Percentiles rank a stretch among this genome's conserved stretches.
These are phyloP conservation scores for Hemileccinum rubropunctum DNA, from an alignment of 768 basidiomycete genomes.

Conservation along the genomic window DNA sequence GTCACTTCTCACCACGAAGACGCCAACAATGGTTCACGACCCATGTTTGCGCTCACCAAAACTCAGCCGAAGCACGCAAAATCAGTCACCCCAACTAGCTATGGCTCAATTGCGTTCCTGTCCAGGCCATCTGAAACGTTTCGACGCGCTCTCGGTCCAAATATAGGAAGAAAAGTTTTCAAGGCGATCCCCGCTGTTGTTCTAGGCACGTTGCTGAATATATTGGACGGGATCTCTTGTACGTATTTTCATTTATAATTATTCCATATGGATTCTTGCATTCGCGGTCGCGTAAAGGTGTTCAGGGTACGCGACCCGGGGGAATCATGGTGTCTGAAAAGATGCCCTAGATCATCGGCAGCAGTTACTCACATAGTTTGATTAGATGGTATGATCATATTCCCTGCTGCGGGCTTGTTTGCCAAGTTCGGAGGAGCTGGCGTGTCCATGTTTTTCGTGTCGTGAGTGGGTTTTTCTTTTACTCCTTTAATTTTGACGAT, in stretches of 20 bases:
- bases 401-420: conserved; percentile 83
- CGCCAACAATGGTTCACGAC: neutral
- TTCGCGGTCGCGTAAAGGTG: conserved; percentile 7
- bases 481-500: neutral
- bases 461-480: conserved; percentile 40
- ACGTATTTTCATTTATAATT: conserved; percentile 29
- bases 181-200: conserved; percentile 77
- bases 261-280: neutral
- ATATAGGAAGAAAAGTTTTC: conserved; percentile 22
- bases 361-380: conserved; percentile 6
- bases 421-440: conserved; percentile 79
- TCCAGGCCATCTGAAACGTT: conserved; percentile 9
- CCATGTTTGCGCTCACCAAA: neutral
- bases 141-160: conserved; percentile 10
- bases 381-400: conserved; percentile 92
- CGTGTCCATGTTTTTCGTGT: conserved; percentile 93
- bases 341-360: neutral
- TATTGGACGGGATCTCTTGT: conserved; percentile 94
- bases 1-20: neutral
- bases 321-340: neutral
- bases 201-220: conserved; percentile 81
- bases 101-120: conserved; percentile 13
- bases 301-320: conserved; percentile 1
- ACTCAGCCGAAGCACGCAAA: conserved; percentile 11
- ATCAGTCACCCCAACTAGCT: neutral